Evolutionary conservation across 139 green algal genomes (phyloP), one percentile per base, ranked within the genome.

Genomic region (Chlamydomonas sp.): DNA sequence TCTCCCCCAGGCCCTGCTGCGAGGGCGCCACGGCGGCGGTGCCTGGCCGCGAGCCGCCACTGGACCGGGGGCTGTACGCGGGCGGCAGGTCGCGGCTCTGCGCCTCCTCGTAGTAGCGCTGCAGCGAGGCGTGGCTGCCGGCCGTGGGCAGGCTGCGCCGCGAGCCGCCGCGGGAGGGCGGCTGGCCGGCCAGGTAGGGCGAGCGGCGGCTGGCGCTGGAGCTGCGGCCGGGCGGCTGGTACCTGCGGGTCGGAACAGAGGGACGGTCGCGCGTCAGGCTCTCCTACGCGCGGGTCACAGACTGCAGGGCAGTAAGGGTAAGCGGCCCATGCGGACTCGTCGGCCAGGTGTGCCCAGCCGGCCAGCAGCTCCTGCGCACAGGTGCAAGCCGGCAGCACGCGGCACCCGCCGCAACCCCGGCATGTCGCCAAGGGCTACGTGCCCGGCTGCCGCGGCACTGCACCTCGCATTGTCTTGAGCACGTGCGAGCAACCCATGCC

Each of bases 41-140:
- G 20, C 82, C 82, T 2, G 82, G 71, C 20, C 82, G 82, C n/a
- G 82, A 86, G 15, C 62, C 57, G 31, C 82, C 61, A 5, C 82
- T 60, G 5, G 31, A 67, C 3, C 17, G 4, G 20, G 8, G 14
- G 67, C 14, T 15, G 17, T 15, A 18, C 6, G 80, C 68, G 58
- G 31, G 71, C 18, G 71, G 82, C 12, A 86, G 63, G 31, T 74
- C 82, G 6, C 71, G 60, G 60, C 31, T 49, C 57, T 79, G 82
- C 1, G 82, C 82, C 18, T 86, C 82, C 62, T 86, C 82, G 14
- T 73, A 72, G 71, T 86, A 86, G 4, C 49, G 82, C 60, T 69
- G 68, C 80, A 49, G 31, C 31, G 31, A 49, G 31, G 31, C 31
- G 31, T 86, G 80, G 80, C 68, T 71, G 71, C 62, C 15, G 57